A percentile compares a stretch with the other conserved stretches of the same genome.
Conservation (phyloP, 2,329 filamentous ascomycete genomes). For the Hortaea werneckii region DNA sequence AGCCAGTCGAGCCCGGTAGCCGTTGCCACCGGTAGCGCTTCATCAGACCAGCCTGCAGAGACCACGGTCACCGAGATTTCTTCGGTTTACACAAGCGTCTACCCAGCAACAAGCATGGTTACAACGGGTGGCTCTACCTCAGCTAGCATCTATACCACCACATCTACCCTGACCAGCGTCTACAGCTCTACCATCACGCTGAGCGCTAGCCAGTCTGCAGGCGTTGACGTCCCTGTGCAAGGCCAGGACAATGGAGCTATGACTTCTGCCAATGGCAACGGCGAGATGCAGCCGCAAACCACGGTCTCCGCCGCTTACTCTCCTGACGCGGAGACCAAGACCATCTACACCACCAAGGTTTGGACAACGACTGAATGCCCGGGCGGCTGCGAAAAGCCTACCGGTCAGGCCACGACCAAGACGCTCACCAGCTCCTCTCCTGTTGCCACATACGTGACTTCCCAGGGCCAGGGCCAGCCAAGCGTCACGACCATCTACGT, state of each 20-base stretch:
- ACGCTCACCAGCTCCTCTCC: neutral
- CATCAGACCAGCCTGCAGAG: too few relatives aligned
- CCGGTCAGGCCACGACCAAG: neutral
- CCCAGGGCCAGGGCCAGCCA: neutral
- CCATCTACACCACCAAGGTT: neutral
- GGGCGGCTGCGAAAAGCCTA: neutral
- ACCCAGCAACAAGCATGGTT: too few relatives aligned
- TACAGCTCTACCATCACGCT: neutral
- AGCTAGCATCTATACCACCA: neutral
- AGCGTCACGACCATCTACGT: neutral
- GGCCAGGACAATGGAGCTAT: neutral
- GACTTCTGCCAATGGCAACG: neutral
- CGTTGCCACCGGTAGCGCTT: too few relatives aligned
- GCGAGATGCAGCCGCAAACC: neutral
- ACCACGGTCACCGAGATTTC: too few relatives aligned
- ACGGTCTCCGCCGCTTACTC: neutral
- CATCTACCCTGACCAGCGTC: constrained; percentile 1
- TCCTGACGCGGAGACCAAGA: neutral
- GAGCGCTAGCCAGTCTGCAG: neutral
- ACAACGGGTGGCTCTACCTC: neutral
- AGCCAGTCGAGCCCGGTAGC: too few relatives aligned
- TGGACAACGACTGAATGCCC: neutral
- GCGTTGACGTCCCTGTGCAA: neutral
- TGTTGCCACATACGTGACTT: neutral
- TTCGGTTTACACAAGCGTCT: too few relatives aligned